Evolutionary conservation across 306 rosid species (phyloP).

Genomic region (Erythrophleum fordii): DNA sequence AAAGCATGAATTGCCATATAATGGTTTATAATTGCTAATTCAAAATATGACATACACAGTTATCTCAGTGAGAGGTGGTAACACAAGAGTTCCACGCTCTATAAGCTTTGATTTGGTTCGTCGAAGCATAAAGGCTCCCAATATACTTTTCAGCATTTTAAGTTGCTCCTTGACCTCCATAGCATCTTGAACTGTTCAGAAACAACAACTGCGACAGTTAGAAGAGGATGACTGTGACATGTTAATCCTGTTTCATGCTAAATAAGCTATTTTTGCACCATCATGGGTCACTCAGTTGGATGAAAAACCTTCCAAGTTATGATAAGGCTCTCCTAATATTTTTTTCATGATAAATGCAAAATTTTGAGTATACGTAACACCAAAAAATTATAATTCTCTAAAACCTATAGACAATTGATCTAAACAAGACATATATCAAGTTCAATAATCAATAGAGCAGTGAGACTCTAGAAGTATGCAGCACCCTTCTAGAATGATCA

Average conservation of each 20-base stretch:
- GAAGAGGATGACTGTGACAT: constrained; percentile 17
- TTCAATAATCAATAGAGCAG: constrained; percentile 15
- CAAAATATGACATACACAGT: constrained; percentile 63
- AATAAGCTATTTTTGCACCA: constrained; percentile 24
- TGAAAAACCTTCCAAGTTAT: constrained; percentile 36
- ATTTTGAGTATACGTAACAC: neutral
- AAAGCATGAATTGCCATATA: constrained; percentile 10
- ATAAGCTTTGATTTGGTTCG: constrained; percentile 87
- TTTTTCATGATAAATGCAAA: neutral
- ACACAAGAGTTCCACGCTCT: constrained; percentile 72
- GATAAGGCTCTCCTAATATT: constrained; percentile 24
- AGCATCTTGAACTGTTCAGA: constrained; percentile 58
- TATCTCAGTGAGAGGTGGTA: constrained; percentile 87
- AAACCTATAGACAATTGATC: constrained; percentile 18
- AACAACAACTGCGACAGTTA: constrained; percentile 38
- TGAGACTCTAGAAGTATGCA: constrained; percentile 22
- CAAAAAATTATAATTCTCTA: neutral
- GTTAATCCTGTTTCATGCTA: constrained; percentile 13
- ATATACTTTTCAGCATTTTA: constrained; percentile 62
- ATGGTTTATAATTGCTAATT: constrained; percentile 6
- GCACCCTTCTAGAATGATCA: constrained; percentile 26
- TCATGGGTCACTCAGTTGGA: constrained; percentile 10
- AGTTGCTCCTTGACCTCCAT: constrained; percentile 55
- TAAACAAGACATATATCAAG: constrained; percentile 9
- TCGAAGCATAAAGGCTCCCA: constrained; percentile 86